Evolutionary conservation across 2,329 filamentous ascomycete species (phyloP).

Genomic region (Fusarium newnesense): DNA sequence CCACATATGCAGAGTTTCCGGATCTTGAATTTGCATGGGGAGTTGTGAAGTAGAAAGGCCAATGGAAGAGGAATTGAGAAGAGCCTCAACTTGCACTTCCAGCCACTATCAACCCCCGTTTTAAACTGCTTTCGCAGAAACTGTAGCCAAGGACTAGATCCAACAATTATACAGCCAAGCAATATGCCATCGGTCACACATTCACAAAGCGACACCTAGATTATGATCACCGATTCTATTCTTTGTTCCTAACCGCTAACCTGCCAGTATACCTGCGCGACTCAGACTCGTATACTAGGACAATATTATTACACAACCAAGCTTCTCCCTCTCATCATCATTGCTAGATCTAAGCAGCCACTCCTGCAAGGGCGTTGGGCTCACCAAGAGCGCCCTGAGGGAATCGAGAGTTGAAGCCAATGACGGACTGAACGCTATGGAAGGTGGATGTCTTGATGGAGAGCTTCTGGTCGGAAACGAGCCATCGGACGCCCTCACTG

Average conservation of each 20-base stretch:
- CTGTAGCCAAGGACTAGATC: no score
- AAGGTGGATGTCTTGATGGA: constrained; percentile 52
- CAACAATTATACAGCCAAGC: no score
- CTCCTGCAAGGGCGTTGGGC: constrained; percentile 10
- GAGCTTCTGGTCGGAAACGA: constrained; percentile 60
- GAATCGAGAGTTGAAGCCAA: constrained; percentile 28
- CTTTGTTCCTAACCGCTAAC: neutral
- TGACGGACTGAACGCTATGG: constrained; percentile 16
- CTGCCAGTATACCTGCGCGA: neutral
- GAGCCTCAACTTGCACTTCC: no score
- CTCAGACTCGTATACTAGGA: neutral
- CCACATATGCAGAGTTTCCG: no score
- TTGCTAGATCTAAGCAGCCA: neutral
- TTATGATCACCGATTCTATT: neutral
- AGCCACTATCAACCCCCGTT: no score
- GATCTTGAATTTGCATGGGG: no score
- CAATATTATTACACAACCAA: neutral
- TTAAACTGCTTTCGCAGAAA: accelerated
- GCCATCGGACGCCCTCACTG: constrained; percentile 66
- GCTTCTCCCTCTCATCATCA: neutral
- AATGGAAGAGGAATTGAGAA: no score
- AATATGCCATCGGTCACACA: no score
- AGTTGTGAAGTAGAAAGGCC: no score
- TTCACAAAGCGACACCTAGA: accelerated
- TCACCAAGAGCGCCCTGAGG: constrained; percentile 21